These are phyloP conservation scores for Eucalyptus cladocalyx DNA, from an alignment of 345 rosid genomes.

Conservation along the genomic window DNA sequence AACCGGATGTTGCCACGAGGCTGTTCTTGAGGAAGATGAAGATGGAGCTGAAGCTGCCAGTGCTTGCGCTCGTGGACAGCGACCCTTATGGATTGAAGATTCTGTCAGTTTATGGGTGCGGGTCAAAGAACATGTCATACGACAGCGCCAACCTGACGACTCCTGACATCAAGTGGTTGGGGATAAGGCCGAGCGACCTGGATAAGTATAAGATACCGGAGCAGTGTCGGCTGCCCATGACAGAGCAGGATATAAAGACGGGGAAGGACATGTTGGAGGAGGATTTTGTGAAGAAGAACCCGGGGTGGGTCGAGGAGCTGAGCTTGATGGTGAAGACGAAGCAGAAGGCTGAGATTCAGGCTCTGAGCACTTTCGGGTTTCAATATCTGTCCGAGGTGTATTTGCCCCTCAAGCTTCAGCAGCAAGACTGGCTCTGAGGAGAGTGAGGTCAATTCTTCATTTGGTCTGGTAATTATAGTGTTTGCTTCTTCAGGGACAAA, in stretches of 20 bases:
- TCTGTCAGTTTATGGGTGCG: slow-evolving; percentile 89
- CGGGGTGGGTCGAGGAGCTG: slow-evolving; percentile 97
- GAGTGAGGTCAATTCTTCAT: background rate
- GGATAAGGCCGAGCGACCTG: slow-evolving; percentile 88
- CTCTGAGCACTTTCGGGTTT: slow-evolving; percentile 88
- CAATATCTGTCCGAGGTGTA: slow-evolving; percentile 96
- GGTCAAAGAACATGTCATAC: slow-evolving; percentile 97
- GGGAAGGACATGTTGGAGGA: slow-evolving; percentile 93
- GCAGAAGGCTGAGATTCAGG: slow-evolving; percentile 99
- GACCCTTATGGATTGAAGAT: slow-evolving; percentile 95
- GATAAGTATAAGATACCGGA: slow-evolving; percentile 88
- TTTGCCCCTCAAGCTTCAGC: slow-evolving; percentile 94
- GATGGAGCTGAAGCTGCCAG: slow-evolving; percentile 83
- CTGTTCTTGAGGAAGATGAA: slow-evolving; percentile 93
- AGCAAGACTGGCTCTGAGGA: slow-evolving; percentile 85
- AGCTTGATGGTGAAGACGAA: slow-evolving; percentile 91
- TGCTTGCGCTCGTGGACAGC: slow-evolving; percentile 90
- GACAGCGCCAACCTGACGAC: slow-evolving; percentile 95
- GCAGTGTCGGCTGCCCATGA: slow-evolving; percentile 93
- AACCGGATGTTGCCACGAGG: slow-evolving; percentile 96
- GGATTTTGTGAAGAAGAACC: slow-evolving; percentile 98
- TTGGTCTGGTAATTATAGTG: background rate
- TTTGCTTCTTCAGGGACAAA: background rate
- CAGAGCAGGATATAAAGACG: slow-evolving; percentile 97
- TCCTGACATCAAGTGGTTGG: slow-evolving; percentile 94